Conservation (phyloP, 371 early-diverging fungal genomes). For the Mortierella sp. region DNA sequence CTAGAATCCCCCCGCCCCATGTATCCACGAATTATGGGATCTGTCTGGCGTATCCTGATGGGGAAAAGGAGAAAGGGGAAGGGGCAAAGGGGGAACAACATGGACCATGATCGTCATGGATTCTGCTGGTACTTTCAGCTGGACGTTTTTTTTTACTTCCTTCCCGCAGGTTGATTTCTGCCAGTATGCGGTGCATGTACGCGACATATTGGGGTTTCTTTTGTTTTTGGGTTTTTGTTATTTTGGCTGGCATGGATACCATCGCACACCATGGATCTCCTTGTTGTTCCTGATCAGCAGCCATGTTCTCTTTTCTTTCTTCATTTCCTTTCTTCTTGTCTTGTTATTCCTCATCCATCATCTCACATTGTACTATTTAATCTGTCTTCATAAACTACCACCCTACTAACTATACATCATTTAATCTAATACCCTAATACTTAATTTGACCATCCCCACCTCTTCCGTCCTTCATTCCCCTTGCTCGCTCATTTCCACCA, state of each 20-base stretch:
- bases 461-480: background rate
- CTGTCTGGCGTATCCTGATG: too few relatives aligned
- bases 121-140: too few relatives aligned
- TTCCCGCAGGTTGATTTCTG: background rate
- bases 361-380: background rate
- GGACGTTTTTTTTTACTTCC: too few relatives aligned
- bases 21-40: too few relatives aligned
- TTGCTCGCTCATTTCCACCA: background rate
- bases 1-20: too few relatives aligned
- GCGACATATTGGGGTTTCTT: too few relatives aligned
- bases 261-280: background rate
- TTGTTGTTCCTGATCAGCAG: background rate
- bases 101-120: too few relatives aligned
- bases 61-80: too few relatives aligned
- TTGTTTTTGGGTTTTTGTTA: background rate
- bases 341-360: background rate
- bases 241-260: background rate
- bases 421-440: background rate
- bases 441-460: slow-evolving; percentile 3
- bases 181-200: too few relatives aligned
- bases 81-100: too few relatives aligned
- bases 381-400: background rate
- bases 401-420: too few relatives aligned
- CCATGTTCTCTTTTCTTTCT: slow-evolving; percentile 1
- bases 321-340: slow-evolving; percentile 2